Conservation (phyloP, 1,284 basidiomycete genomes). For the Trichosporon ovoides region DNA sequence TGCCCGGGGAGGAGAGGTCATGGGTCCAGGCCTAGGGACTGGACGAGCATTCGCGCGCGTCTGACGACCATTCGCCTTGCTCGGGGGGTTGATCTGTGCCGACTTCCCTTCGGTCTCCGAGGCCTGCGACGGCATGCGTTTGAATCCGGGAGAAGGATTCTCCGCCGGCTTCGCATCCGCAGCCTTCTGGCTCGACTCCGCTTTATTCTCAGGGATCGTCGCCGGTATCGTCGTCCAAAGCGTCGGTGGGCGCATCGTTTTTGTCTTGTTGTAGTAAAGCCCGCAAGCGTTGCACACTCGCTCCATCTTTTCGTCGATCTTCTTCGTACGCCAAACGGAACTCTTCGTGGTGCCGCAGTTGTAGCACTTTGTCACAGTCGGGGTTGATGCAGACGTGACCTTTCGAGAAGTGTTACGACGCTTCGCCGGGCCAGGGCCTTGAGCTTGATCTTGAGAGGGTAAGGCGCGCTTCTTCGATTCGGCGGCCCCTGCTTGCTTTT, state of each 20-base stretch:
- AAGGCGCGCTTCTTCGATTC: constrained; percentile 10
- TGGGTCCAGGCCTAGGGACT: constrained; percentile 1
- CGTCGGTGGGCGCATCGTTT: constrained; percentile 39
- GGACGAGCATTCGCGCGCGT: constrained; percentile 15
- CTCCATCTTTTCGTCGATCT: constrained; percentile 33
- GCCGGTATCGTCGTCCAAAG: constrained; percentile 40
- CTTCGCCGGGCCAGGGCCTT: not conserved
- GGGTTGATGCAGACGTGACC: not conserved
- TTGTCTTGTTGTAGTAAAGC: constrained; percentile 45
- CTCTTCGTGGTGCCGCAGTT: constrained; percentile 44
- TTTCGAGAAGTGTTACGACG: not conserved
- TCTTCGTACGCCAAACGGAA: constrained; percentile 43
- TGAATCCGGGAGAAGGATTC: constrained; percentile 20
- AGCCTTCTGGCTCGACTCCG: not conserved
- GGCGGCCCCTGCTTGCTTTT: not conserved
- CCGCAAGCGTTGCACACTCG: constrained; percentile 49
- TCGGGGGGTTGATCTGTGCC: constrained; percentile 23
- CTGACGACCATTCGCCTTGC: constrained; percentile 13
- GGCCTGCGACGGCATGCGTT: constrained; percentile 37
- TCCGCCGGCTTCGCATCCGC: not conserved
- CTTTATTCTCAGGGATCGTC: constrained; percentile 11
- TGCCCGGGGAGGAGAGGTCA: not conserved
- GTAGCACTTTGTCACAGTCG: constrained; percentile 27
- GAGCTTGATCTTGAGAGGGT: not conserved
- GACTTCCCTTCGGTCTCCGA: constrained; percentile 41